Base-by-base conservation (phyloP, 352 stramenopile genomes). In the Phytophthora ramorum region DNA sequence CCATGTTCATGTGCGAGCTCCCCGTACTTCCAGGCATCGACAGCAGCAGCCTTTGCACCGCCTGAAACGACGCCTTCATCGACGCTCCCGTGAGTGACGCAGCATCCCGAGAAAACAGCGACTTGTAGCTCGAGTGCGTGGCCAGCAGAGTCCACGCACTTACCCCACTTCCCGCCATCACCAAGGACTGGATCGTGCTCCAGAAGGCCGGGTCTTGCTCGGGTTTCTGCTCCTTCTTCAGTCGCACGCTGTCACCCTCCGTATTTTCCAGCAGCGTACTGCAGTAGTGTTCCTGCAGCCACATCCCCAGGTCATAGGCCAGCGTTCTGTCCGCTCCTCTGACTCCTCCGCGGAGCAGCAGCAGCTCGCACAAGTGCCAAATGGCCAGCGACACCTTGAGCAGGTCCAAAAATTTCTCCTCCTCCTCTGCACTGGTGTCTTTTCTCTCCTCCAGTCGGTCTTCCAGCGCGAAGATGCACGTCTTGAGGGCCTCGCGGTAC, bases 351-450 rank as follows among this genome's bases (percentile, higher is more conserved):
- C 88, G 82, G 8, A 95, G 73, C 20, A 92, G 81, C 24, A 93
- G 69, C 44, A 95, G 64, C 63, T 95, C 87, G 28, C 87, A 92
- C 45, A 95, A 52, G 58, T 93, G 85, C 81, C 84, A 91, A 16
- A 95, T 76, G 16, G 87, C 85, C 26, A 95, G 69, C 38, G 87
- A 92, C 9, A 91, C 85, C 69, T 93, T 92, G 24, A 95, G 57
- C 52, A 93, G 58, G 38, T 91, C 78, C 19, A 87, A 55, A 19
- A 91, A 83, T 32, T 81, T 69, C 8, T 78, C 70, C 4, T 88
- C 78, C 3, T 81, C 73, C 1, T 87, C 61, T 17, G 35, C 35
- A 41, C 54, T 35, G 7, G 24, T 28, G 12, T 63, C 52, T 7
- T 58, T n/a, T 8, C 45, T 35, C 20, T 43, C 45, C 43, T 79